phyloP scores from a whole-genome alignment of 2,329 filamentous ascomycete species.

The Colletotrichum musae region DNA sequence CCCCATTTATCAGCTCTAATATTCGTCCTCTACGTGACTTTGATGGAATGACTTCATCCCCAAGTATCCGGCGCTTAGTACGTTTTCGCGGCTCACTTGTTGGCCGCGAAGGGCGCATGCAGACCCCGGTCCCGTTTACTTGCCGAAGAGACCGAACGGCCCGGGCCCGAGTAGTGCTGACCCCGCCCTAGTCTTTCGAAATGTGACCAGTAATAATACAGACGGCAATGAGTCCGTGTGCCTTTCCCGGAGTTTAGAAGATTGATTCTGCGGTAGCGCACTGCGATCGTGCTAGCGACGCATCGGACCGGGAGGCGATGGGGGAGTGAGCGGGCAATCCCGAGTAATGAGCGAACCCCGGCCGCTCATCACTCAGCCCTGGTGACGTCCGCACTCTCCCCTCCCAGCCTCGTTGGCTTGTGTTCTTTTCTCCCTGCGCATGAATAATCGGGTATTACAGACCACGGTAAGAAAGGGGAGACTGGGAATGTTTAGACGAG shows the following conservation, averaged over 20 bases:
- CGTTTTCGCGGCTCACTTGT: too few relatives aligned
- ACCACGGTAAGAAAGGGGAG: not conserved
- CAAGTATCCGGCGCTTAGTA: too few relatives aligned
- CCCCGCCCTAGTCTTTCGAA: not conserved
- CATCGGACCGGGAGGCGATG: slow-evolving; percentile 3
- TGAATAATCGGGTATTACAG: slow-evolving; percentile 18
- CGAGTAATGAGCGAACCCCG: slow-evolving; percentile 34
- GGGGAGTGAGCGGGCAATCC: slow-evolving; percentile 21
- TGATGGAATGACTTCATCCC: too few relatives aligned
- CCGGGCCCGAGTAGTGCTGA: too few relatives aligned
- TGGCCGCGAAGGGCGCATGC: too few relatives aligned
- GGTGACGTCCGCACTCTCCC: not conserved
- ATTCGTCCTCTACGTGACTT: too few relatives aligned
- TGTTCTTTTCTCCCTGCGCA: not conserved
- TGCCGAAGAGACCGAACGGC: too few relatives aligned
- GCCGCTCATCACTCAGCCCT: not conserved
- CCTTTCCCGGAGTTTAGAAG: slow-evolving; percentile 7
- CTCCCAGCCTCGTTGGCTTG: not conserved
- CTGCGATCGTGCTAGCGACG: not conserved
- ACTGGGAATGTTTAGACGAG: slow-evolving; percentile 10
- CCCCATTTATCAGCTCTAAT: not conserved
- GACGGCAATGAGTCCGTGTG: too few relatives aligned
- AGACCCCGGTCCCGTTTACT: too few relatives aligned
- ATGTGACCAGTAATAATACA: too few relatives aligned
- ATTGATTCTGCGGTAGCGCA: not conserved